Base-by-base conservation (phyloP, 768 basidiomycete genomes). In the Amanita rubescens region DNA sequence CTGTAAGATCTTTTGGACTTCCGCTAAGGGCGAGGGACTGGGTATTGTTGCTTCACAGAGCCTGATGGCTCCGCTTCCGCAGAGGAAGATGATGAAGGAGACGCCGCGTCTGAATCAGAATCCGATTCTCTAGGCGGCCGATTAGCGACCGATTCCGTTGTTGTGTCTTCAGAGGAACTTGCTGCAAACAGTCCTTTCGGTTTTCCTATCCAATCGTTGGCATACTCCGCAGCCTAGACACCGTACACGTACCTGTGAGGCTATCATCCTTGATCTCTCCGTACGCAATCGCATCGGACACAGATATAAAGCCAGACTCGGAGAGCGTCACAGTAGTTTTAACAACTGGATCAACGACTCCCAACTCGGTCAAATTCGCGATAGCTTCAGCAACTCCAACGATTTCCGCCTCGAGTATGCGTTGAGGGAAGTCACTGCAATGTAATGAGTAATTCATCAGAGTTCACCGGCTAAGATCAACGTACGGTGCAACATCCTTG, bases 301-400 rank as follows among this genome's bases (percentile, higher is more conserved):
- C 82, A 3, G 85, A 82, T 5, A 91, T 73, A 61, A 97, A 87
- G 6, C 94, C 93, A 47, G 90, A 90, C 49, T 94, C 90, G 35
- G 90, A 90, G 37, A 97, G 74, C 24, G 80, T 72, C 48, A 97
- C 69, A 0, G 89, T 91, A n/a, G 91, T 85, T 67, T 93, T 94
- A 61, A 98, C 77, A 14, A 93, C 81, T 2, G 93, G 89, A 60
- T 94, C 90, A 22, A 79, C 67, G 10, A 84, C 87, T 8, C 89
- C 90, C 1, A 81, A 79, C 44, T 87, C 86, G 12, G 93, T 94
- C 46, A 97, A 76, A 66, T 94, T 96, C 30, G 70, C 78, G 19
- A 94, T 69, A 2, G 91, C 92, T 57, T 87, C 83, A 2, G 76
- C 69, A 45, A 98, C 80, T 32, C 87, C 90, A 24, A 64, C 67